Evolutionary conservation across 2,329 filamentous ascomycete species (phyloP), one percentile per base, ranked within the genome.

Genomic region (Cladosporium sp.): DNA sequence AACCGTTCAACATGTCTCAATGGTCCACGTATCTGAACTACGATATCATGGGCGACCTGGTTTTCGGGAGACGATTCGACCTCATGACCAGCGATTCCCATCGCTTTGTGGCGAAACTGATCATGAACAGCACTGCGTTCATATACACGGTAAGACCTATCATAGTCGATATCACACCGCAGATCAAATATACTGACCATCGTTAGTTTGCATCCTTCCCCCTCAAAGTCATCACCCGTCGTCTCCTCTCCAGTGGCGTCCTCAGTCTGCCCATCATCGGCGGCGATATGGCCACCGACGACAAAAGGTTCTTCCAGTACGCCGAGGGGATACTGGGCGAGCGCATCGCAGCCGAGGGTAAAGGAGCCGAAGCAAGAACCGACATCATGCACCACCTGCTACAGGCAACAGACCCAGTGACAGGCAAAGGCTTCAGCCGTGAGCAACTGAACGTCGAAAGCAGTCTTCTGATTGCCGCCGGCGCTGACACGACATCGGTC

Each of bases 41-140:
- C 67, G 83, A 85, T 65, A 79, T 85, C 64, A 84, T 85, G 79
- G 81, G 81, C 8, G 81, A 83, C 65, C 70, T 83, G 21, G 78
- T 78, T 26, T 80, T 82, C 69, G 79, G 80, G 2, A 65, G 68
- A 16, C 29, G 55, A 2, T 58, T 58, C 11, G 35, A 35, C 40
- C 29, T 58, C n/a, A 58, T 58, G 55, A 58, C 55, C 12, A 35
- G 31, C 29, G 33, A 40, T 58, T 33, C 55, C 16, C 55, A 58
- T 40, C 55, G 55, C 33, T 58, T 40, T 6, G 55, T 58, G n/a
- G 29, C 55, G n/a, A 58, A 18, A 11, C 12, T 58, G 55, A 58
- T 58, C 29, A 58, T 58, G 55, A 58, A 37, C n/a, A 58, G 55
- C 21, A 58, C 55, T 23, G 55, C 55, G 1, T 58, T 58, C 21